Base-by-base conservation (phyloP, 371 early-diverging fungal species). In the Vairimorpha necatrix region DNA sequence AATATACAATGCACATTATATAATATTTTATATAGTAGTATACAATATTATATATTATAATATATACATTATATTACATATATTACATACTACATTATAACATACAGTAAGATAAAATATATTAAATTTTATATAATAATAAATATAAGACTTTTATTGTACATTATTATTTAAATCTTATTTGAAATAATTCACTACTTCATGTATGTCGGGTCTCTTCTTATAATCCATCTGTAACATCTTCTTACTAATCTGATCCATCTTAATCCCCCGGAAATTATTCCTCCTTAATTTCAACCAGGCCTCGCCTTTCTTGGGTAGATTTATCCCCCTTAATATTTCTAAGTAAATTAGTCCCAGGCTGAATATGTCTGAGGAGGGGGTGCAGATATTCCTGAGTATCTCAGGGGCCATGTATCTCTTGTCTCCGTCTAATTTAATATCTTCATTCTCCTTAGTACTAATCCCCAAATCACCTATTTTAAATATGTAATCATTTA, bases 321-420 rank as follows among this genome's bases (percentile, higher is more conserved):
- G 50, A 48, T 61, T 68, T 14, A 72, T 72, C 32, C 61, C 77
- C 0, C 22, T 13, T 33, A 76, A 50, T 20, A 82, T 34, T 46
- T 95, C 95, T 13, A 94, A 87, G 60, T 91, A 81, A 42, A 93
- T 89, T 74, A 95, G 83, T 2, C 96, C 96, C 7, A 94, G 86
- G 82, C 94, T 90, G 83, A 72, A 96, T 24, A 96, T 87, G 77
- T 96, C 96, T 0, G 92, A 92, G 0, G 90, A 87, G 48, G 88
- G 88, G 76, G 88, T 88, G 82, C 89, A 92, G 9, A 83, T 77
- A 63, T 90, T 91, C 50, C 86, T 76, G 62, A 95, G 80, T 20
- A 94, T 82, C 82, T 96, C 97, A 0, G 92, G 93, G 0, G 95
- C 94, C 87, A 96, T 88, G 74, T 96, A 96, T 39, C 87, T 87